A percentile compares a stretch with the other conserved stretches of the same genome.
Evolutionary conservation across 2,329 filamentous ascomycete species (phyloP).

Genomic region (Drechmeria coniospora): DNA sequence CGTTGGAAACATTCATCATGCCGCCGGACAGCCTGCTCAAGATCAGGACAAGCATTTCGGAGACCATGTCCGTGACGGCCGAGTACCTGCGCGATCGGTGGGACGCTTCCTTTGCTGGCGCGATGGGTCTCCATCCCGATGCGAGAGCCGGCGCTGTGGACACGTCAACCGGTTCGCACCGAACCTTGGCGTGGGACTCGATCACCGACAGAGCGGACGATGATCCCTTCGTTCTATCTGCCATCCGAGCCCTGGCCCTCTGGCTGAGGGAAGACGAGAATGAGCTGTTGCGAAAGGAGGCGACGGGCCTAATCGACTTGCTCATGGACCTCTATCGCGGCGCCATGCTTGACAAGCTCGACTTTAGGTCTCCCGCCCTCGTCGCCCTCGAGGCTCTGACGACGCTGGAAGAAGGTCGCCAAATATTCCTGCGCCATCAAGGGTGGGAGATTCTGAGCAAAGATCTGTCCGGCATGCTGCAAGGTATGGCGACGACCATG

Average conservation of each 20-base stretch:
- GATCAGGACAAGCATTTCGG: conserved; percentile 42
- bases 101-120: conserved; percentile 49
- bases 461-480: conserved; percentile 32
- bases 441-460: conserved; percentile 38
- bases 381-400: conserved; percentile 44
- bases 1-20: conserved; percentile 26
- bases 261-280: conserved; percentile 59
- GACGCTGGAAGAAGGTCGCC: conserved; percentile 29
- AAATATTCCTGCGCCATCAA: conserved; percentile 30
- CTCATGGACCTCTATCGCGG: conserved; percentile 44
- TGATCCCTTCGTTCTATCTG: conserved; percentile 45
- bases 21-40: conserved; percentile 45
- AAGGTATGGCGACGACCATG: conserved; percentile 10
- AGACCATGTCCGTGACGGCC: conserved; percentile 46
- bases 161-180: conserved; percentile 27
- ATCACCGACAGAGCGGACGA: conserved; percentile 28
- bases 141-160: conserved; percentile 30
- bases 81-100: conserved; percentile 57
- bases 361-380: conserved; percentile 41
- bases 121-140: conserved; percentile 43
- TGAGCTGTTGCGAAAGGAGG: conserved; percentile 38
- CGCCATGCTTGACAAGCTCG: conserved; percentile 18
- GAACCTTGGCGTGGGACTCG: conserved; percentile 44
- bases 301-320: conserved; percentile 45
- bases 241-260: conserved; percentile 40